A percentile compares a stretch with the other conserved stretches of the same genome.
Evolutionary conservation across 73 alveolate species (phyloP).

Genomic region (Urostyla sp.): DNA sequence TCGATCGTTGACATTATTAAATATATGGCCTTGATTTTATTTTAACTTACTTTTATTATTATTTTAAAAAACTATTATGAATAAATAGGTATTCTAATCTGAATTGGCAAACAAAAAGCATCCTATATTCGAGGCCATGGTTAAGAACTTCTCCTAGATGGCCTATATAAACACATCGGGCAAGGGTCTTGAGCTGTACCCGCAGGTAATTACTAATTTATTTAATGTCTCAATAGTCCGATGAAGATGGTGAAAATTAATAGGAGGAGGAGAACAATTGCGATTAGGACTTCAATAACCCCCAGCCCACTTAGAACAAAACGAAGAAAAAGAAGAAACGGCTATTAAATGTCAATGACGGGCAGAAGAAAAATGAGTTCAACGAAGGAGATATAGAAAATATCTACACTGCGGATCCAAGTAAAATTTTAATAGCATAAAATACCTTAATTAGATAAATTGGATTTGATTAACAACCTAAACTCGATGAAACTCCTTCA

Average conservation of each 20-base stretch:
- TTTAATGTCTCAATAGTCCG: neutral
- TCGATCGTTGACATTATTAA: neutral
- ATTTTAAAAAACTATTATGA: conserved; percentile 2
- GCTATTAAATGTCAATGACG: neutral
- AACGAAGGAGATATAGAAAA: conserved; percentile 45
- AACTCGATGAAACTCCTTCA: conserved; percentile 69
- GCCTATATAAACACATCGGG: conserved; percentile 57
- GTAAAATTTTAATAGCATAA: neutral
- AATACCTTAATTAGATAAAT: conserved; percentile 40
- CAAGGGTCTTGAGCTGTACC: conserved; percentile 45
- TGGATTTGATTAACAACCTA: conserved; percentile 67
- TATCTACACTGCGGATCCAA: conserved; percentile 46
- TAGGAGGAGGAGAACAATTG: conserved; percentile 7
- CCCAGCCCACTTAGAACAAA: conserved; percentile 7
- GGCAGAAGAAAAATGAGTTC: conserved; percentile 18
- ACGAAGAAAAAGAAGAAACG: conserved; percentile 37
- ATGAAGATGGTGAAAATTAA: conserved; percentile 8
- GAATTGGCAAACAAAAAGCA: conserved; percentile 39
- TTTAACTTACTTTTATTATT: neutral
- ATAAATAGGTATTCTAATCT: neutral
- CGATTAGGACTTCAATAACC: conserved; percentile 11
- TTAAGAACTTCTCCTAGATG: conserved; percentile 57
- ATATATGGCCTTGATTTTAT: neutral
- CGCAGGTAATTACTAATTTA: neutral
- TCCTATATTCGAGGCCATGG: conserved; percentile 66